phyloP scores from a whole-genome alignment of 768 basidiomycete species.

The Plicaturopsis crispa region DNA sequence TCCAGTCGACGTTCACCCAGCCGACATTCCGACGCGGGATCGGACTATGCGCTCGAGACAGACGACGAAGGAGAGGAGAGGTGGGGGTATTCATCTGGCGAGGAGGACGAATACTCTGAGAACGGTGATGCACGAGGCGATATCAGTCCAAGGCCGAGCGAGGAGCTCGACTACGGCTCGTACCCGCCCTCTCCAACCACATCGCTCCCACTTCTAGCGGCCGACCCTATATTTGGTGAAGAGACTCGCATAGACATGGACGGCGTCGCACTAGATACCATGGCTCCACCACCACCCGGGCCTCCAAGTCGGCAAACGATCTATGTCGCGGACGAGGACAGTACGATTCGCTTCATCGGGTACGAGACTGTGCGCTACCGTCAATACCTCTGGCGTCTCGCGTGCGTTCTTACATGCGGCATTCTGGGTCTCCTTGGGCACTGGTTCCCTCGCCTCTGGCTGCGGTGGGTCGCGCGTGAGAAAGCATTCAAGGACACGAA shows the following conservation, averaged over 20 bases:
- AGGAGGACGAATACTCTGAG: conserved; percentile 54
- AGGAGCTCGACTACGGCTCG: conserved; percentile 71
- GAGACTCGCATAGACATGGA: conserved; percentile 82
- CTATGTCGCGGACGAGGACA: conserved; percentile 85
- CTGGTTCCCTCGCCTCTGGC: conserved; percentile 92
- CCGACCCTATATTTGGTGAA: conserved; percentile 78
- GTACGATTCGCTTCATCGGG: conserved; percentile 79
- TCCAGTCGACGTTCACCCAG: conserved; percentile 43
- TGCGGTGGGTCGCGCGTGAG: conserved; percentile 78
- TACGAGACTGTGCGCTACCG: conserved; percentile 65
- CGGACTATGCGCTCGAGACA: conserved; percentile 48
- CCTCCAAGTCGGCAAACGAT: conserved; percentile 83
- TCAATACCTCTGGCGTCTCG: conserved; percentile 59
- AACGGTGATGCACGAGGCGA: conserved; percentile 29
- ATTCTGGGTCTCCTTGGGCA: conserved; percentile 74
- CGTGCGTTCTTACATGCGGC: conserved; percentile 65
- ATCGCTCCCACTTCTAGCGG: conserved; percentile 58
- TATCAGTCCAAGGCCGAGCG: conserved; percentile 37
- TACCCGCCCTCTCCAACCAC: conserved; percentile 54
- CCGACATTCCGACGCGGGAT: conserved; percentile 47
- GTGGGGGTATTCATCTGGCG: conserved; percentile 92
- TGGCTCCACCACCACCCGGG: conserved; percentile 70
- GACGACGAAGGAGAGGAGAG: conserved; percentile 62
- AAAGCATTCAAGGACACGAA: conserved; percentile 69
- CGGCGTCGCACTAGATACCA: conserved; percentile 40